Base-by-base conservation (phyloP, 108 stramenopile species). In the Discostella stelligeroides region DNA sequence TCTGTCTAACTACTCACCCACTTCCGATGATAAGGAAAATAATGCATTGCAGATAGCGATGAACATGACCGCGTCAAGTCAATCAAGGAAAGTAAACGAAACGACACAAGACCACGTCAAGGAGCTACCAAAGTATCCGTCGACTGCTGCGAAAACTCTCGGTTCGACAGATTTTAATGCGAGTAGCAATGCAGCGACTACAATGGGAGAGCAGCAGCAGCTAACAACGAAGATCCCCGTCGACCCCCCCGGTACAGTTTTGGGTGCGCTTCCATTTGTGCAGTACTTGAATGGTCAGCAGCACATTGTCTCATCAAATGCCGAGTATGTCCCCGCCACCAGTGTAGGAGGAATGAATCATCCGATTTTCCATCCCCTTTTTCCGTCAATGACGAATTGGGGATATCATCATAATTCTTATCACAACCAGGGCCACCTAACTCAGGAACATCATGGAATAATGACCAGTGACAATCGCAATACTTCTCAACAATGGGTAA, bases 201-300 rank as follows among this genome's bases (percentile, higher is more conserved):
- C 30, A 2, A 43, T 15, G 17, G 48, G 12, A 21, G 59, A 43
- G 47, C 6, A 9, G n/a, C 17, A 47, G 20, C 17, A 40, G 38
- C 57, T 25, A 43, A 74, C 3, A 7, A 53, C 21, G 20, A 71
- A 53, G 53, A 60, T 73, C 1, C 46, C 72, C 9, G 54, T 76
- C 20, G 66, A 76, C 57, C 75, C 75, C 6, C 75, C 75, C 1
- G 75, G 67, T 45, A 58, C 73, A 6, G 9, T 68, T 12, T 60
- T 68, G 38, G 67, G 67, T 13, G 61, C 66, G 25, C 40, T 51
- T 21, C 66, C 58, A 18, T 63, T 45, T 50, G 54, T 63, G 53
- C 62, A 53, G 24, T 27, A 27, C 24, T 53, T 25, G 51, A 53
- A 53, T 53, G 51, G 24, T 12, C 48, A 49, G 8, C 48, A 49